A percentile compares a stretch with the other conserved stretches of the same genome.
These are phyloP conservation scores for Colletotrichum sp. DNA, from an alignment of 2,329 filamentous ascomycete species.

Conservation along the genomic window DNA sequence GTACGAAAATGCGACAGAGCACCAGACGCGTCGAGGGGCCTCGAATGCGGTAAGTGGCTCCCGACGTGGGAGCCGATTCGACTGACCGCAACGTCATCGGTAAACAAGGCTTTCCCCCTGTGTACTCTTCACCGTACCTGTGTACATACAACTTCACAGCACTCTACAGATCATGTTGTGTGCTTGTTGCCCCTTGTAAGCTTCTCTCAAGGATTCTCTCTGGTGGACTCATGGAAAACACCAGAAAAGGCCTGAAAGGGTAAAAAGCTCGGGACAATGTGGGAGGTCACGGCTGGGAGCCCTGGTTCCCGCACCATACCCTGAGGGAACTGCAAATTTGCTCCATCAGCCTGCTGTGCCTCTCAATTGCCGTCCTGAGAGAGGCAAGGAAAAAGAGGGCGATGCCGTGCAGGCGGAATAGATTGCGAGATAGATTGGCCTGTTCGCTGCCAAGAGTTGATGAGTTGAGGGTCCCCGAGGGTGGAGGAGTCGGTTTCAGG, in stretches of 20 bases:
- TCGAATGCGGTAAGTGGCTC: neutral
- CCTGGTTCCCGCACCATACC: neutral
- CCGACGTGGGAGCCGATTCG: neutral
- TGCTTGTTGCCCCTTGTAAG: neutral
- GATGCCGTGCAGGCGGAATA: neutral
- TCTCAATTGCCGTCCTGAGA: neutral
- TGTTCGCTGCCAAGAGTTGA: neutral
- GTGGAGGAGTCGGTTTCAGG: constrained; percentile 14
- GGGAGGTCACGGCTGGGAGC: neutral
- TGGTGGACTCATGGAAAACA: neutral
- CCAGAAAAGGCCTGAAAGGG: neutral
- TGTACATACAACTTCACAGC: neutral
- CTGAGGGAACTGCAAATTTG: neutral
- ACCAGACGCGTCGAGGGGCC: neutral
- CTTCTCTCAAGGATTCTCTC: neutral
- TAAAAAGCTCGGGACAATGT: neutral
- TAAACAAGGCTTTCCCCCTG: neutral
- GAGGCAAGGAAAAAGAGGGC: neutral
- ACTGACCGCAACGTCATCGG: neutral
- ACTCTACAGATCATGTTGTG: neutral
- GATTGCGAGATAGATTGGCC: neutral
- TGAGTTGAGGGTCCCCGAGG: neutral
- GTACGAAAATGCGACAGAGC: neutral
- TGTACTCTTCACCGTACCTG: neutral
- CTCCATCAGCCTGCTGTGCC: neutral